A percentile compares a stretch with the other conserved stretches of the same genome.
phyloP scores from a whole-genome alignment of 140 eudicot species.

The Cichorium intybus region DNA sequence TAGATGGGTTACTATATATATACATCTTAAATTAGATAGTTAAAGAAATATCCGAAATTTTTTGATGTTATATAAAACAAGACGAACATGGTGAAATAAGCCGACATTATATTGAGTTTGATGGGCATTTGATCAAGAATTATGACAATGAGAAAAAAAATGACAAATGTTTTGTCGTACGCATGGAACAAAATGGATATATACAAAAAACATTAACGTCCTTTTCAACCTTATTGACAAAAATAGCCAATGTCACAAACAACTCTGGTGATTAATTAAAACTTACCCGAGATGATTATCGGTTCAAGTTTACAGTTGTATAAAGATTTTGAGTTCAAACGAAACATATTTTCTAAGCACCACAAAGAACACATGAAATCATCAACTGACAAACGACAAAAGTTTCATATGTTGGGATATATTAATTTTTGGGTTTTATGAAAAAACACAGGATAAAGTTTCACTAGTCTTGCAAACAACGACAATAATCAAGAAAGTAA shows the following conservation, averaged over 20 bases:
- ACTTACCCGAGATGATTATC: neutral
- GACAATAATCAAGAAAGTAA: neutral
- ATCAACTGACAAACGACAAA: too few species aligned
- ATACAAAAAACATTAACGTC: too few species aligned
- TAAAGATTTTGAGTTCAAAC: neutral
- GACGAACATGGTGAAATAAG: neutral
- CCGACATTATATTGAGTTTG: too few species aligned
- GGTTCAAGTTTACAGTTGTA: neutral
- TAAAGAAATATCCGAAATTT: too few species aligned
- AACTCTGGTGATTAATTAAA: neutral
- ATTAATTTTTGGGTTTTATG: too few species aligned
- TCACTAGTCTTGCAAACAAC: too few species aligned
- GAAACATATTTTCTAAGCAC: neutral
- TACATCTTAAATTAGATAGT: too few species aligned
- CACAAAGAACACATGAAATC: neutral
- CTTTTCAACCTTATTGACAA: too few species aligned
- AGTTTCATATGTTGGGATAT: too few species aligned
- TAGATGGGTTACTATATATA: constrained; percentile 1
- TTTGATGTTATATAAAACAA: neutral
- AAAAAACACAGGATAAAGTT: too few species aligned
- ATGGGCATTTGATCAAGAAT: neutral
- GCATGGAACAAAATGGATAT: too few species aligned
- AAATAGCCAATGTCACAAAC: too few species aligned
- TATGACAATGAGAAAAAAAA: neutral
- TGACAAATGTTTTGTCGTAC: neutral